Evolutionary conservation across 805 yeast genomes (phyloP), one percentile per base, ranked within the genome.

Genomic region (Kluyveromyces aestuarii): DNA sequence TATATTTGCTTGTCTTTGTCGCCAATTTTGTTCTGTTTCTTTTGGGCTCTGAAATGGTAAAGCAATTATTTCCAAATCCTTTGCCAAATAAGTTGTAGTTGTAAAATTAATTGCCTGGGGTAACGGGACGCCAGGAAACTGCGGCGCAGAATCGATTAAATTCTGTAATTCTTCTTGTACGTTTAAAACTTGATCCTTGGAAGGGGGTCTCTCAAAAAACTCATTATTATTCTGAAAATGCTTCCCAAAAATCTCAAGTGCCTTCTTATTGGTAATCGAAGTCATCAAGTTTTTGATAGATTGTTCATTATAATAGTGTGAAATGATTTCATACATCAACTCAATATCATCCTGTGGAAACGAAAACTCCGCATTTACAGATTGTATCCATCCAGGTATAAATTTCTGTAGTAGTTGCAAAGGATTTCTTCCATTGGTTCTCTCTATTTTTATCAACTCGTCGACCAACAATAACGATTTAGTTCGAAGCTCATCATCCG

Each of bases 11-110:
- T 90, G 96, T 59, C 99, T 74, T 0, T 58, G 55, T 19, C 71
- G 66, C 99, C 99, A 93, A 61, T 93, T 93, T 50, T 75, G 74
- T 60, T 93, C 99, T 0, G 95, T 84, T 63, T 93, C 99, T 58
- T 83, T 72, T 72, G 48, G 37, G 6, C 83, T 84, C 8, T 72
- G 76, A 57, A 91, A 89, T 6, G 73, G 71, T 7, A 52, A 8
- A 21, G 62, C 47, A 7, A 68, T 42, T 4, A 48, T 41, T 33
- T 59, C 67, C 17, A 67, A 46, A 39, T 66, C 68, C 41, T 54
- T 56, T 10, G 45, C 33, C 14, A 70, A 27, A 8, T 62, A 49
- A 2, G 51, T 52, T 21, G 53, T 43, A 10, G 55, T 50, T n/a
- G 45, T 43, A 21, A 48, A 50, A 8, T 40, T 27, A 40, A 33